Conservation (phyloP, 495 filamentous ascomycete species). For the Cercophora sp. region DNA sequence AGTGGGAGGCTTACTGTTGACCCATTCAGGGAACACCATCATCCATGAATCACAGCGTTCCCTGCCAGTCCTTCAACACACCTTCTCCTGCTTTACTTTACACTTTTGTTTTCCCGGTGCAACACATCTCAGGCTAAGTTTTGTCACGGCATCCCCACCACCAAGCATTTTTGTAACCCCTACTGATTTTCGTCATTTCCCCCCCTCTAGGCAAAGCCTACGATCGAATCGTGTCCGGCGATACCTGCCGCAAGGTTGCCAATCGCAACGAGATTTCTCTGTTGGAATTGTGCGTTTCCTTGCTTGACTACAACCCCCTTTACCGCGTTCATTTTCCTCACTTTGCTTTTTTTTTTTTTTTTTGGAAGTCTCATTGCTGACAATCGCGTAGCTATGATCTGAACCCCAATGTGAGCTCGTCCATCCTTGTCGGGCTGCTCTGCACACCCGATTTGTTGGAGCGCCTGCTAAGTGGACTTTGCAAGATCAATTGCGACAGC, state of each 20-base stretch:
- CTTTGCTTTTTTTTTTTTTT: neutral
- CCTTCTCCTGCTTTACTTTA: neutral
- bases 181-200: neutral
- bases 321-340: neutral
- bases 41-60: neutral
- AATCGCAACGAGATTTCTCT: slow-evolving; percentile 3
- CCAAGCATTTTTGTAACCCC: too few species aligned
- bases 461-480: slow-evolving; percentile 24
- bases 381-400: slow-evolving; percentile 23
- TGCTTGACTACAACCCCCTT: neutral
- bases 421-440: slow-evolving; percentile 4
- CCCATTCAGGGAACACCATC: neutral
- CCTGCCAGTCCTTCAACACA: neutral
- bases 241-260: slow-evolving; percentile 10
- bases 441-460: slow-evolving; percentile 17
- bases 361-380: neutral
- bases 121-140: too few species aligned
- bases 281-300: slow-evolving; percentile 6
- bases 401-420: slow-evolving; percentile 25
- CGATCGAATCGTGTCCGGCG: slow-evolving; percentile 8
- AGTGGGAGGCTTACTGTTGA: neutral
- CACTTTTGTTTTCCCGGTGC: neutral
- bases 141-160: too few species aligned
- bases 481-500: slow-evolving; percentile 28
- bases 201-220: slow-evolving; percentile 10